These are phyloP conservation scores for Raffaelea ambrosiae DNA, from an alignment of 2,329 filamentous ascomycete species.

Conservation along the genomic window DNA sequence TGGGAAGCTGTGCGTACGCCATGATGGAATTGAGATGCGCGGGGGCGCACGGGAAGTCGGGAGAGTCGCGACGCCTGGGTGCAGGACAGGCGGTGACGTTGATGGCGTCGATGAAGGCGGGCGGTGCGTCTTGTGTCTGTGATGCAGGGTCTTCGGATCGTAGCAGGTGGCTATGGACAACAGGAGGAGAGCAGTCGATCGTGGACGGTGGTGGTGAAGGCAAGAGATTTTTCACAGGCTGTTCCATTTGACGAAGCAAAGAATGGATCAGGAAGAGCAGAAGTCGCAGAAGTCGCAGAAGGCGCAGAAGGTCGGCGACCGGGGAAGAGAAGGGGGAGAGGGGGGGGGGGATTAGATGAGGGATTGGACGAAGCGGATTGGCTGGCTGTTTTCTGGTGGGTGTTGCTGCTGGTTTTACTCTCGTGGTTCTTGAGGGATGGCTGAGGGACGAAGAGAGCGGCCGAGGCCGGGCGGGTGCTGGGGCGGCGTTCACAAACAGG, in stretches of 20 bases:
- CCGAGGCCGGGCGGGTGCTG: too few relatives aligned
- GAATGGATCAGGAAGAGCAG: too few relatives aligned
- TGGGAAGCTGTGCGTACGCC: conserved; percentile 18
- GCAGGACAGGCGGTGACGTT: conserved; percentile 26
- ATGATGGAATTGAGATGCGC: conserved; percentile 20
- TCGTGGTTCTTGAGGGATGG: too few relatives aligned
- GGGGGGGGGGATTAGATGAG: too few relatives aligned
- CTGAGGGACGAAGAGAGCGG: too few relatives aligned
- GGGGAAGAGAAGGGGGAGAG: too few relatives aligned
- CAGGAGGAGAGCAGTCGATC: conserved; percentile 28
- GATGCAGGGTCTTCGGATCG: conserved; percentile 31
- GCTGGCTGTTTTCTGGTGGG: too few relatives aligned
- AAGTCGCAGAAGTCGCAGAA: background rate
- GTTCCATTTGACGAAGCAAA: conserved; percentile 30
- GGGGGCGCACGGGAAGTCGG: conserved; percentile 21
- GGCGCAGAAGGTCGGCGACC: too few relatives aligned
- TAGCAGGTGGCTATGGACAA: conserved; percentile 33
- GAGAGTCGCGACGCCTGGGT: conserved; percentile 30
- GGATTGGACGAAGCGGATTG: too few relatives aligned
- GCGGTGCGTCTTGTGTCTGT: conserved; percentile 18
- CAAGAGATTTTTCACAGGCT: conserved; percentile 26
- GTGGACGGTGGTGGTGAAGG: conserved; percentile 37
- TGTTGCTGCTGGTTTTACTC: too few relatives aligned
- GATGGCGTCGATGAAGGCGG: conserved; percentile 17
- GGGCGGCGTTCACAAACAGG: too few relatives aligned